Percentiles rank a stretch among this genome's conserved stretches.
phyloP scores from a whole-genome alignment of 768 basidiomycete genomes.

The Polyporus arcularius region DNA sequence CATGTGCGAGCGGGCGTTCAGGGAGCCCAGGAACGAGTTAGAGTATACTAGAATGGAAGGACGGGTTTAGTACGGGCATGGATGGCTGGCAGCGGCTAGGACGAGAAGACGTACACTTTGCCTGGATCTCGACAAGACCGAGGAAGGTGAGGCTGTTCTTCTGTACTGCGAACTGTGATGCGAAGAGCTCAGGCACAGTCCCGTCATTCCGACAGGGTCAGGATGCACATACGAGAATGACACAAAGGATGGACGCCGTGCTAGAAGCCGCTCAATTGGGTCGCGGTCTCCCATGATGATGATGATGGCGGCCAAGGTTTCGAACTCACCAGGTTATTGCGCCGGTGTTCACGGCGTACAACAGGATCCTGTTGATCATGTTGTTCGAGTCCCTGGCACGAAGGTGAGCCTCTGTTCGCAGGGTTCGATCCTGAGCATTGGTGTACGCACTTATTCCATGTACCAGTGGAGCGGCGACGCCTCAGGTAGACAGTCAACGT shows the following conservation, averaged over 20 bases:
- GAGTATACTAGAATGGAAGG: constrained; percentile 12
- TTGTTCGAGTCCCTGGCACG: not conserved
- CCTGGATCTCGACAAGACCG: constrained; percentile 21
- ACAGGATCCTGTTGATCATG: not conserved
- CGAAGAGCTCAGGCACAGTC: too few species aligned
- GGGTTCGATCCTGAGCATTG: too few species aligned
- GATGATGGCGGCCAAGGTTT: not conserved
- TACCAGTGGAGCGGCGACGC: not conserved
- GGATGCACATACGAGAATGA: not conserved
- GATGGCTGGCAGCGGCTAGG: too few species aligned
- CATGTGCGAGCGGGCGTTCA: constrained; percentile 15
- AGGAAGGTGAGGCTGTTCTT: constrained; percentile 17
- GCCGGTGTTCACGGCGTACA: not conserved
- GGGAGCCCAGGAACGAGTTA: constrained; percentile 17
- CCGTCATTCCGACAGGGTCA: too few species aligned
- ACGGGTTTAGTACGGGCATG: not conserved
- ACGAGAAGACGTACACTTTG: constrained; percentile 11
- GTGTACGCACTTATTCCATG: too few species aligned
- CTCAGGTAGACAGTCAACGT: not conserved
- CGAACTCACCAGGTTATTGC: not conserved
- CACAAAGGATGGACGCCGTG: not conserved
- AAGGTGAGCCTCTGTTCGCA: too few species aligned
- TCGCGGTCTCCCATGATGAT: not conserved
- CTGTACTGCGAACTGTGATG: not conserved
- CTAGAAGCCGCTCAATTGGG: not conserved